Conservation (phyloP, 805 yeast genomes). For the Lachancea sp. region DNA sequence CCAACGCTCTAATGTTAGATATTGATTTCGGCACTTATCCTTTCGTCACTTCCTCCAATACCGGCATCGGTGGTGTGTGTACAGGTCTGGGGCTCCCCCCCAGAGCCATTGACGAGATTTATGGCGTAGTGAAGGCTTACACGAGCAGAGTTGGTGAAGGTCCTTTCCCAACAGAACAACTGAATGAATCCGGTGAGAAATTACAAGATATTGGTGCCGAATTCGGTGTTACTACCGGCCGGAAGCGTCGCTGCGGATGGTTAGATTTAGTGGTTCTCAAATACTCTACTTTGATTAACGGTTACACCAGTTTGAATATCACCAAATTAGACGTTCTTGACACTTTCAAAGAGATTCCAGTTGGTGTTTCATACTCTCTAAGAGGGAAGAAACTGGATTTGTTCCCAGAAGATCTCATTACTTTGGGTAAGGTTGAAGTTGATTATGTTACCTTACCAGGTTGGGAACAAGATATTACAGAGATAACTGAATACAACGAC, state of each 20-base stretch:
- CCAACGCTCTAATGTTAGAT: constrained; percentile 96
- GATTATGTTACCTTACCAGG: constrained; percentile 90
- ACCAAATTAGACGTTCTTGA: constrained; percentile 95
- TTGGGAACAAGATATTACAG: constrained; percentile 82
- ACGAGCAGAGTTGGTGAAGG: constrained; percentile 99
- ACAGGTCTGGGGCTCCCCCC: constrained; percentile 99
- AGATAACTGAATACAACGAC: constrained; percentile 60
- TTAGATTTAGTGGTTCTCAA: constrained; percentile 90
- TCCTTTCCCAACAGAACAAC: constrained; percentile 97
- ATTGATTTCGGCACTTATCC: constrained; percentile 98
- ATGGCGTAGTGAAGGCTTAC: constrained; percentile 97
- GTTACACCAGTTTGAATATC: constrained; percentile 89
- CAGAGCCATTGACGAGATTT: constrained; percentile 64
- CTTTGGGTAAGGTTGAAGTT: constrained; percentile 84
- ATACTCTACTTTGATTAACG: constrained; percentile 87
- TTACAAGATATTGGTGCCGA: constrained; percentile 92
- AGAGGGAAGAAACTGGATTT: constrained; percentile 68
- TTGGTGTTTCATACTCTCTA: constrained; percentile 76
- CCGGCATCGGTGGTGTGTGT: constrained; percentile 96
- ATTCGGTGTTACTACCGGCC: constrained; percentile 96
- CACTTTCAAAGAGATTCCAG: constrained; percentile 77
- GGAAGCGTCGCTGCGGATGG: constrained; percentile 99
- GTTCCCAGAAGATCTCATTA: constrained; percentile 89
- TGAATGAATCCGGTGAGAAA: constrained; percentile 78
- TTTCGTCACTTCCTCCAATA: constrained; percentile 89